A percentile compares a stretch with the other conserved stretches of the same genome.
Conservation (phyloP, 2,329 filamentous ascomycete species). For the Ascochyta viciae-villosae region DNA sequence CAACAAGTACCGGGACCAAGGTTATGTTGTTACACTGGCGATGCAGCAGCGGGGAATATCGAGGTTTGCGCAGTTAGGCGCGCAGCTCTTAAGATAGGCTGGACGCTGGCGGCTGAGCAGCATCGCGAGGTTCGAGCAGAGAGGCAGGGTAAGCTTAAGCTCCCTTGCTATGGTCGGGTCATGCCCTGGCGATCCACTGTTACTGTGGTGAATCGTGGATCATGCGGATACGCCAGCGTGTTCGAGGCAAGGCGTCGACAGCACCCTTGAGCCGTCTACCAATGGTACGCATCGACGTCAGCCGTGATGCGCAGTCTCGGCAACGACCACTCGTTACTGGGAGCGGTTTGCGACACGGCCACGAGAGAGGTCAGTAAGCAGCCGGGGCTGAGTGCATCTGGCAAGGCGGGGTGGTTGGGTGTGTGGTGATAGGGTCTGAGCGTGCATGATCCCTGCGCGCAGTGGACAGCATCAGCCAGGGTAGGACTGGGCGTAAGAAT, state of each 20-base stretch:
- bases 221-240: constrained; percentile 23
- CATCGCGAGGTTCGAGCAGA: constrained; percentile 19
- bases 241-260: constrained; percentile 16
- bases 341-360: constrained; percentile 7
- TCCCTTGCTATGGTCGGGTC: constrained; percentile 25
- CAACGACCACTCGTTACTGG: constrained; percentile 14
- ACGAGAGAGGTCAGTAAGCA: constrained; percentile 20
- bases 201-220: constrained; percentile 22
- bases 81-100: constrained; percentile 18
- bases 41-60: constrained; percentile 11
- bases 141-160: constrained; percentile 25
- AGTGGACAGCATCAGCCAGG: constrained; percentile 14
- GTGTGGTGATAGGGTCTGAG: constrained; percentile 21
- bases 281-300: constrained; percentile 12
- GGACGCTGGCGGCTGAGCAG: constrained; percentile 22
- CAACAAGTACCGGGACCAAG: constrained; percentile 11
- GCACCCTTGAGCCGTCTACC: constrained; percentile 11
- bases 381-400: constrained; percentile 37
- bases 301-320: constrained; percentile 21
- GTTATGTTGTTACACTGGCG: constrained; percentile 15
- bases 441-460: constrained; percentile 24
- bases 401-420: constrained; percentile 24
- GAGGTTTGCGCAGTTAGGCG: constrained; percentile 10
- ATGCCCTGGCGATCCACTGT: constrained; percentile 30
- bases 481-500: constrained; percentile 19